Percentiles rank a stretch among this genome's conserved stretches.
These are phyloP conservation scores for Coemansia pectinata DNA, from an alignment of 192 early-diverging fungal species.

Conservation along the genomic window DNA sequence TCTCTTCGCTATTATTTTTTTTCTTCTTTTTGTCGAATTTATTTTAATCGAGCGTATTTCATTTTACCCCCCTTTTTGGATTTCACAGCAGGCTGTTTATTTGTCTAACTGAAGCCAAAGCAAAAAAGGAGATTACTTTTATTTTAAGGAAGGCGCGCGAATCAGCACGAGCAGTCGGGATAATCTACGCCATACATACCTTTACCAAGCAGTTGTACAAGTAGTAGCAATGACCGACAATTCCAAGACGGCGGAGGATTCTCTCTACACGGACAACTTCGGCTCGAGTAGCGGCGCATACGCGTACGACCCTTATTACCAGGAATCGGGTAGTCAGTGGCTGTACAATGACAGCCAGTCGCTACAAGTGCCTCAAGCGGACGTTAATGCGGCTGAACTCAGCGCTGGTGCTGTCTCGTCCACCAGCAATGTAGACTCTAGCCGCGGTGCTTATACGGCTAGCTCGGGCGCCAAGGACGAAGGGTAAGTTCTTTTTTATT, in stretches of 20 bases:
- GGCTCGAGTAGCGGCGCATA: background rate
- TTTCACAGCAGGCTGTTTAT: background rate
- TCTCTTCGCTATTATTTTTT: background rate
- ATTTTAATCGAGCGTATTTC: conserved; percentile 1
- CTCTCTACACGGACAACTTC: conserved; percentile 37
- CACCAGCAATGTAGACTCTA: background rate
- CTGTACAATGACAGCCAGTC: conserved; percentile 43
- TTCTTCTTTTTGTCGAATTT: background rate
- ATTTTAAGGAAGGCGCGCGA: background rate
- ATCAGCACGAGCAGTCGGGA: background rate
- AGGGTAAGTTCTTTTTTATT: conserved; percentile 38
- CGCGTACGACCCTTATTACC: conserved; percentile 6
- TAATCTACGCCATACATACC: background rate
- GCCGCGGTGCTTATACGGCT: background rate
- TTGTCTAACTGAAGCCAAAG: background rate
- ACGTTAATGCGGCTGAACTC: background rate
- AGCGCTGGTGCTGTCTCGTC: conserved; percentile 3
- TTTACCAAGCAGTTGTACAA: background rate
- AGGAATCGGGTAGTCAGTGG: conserved; percentile 37
- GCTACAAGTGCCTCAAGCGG: conserved; percentile 23
- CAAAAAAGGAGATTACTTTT: conserved; percentile 7
- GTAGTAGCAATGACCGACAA: conserved; percentile 23
- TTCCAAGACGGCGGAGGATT: conserved; percentile 18
- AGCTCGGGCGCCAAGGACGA: conserved; percentile 28
- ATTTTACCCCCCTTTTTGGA: background rate